Evolutionary conservation across 371 early-diverging fungal species (phyloP).

Genomic region (Mucor racemosus): DNA sequence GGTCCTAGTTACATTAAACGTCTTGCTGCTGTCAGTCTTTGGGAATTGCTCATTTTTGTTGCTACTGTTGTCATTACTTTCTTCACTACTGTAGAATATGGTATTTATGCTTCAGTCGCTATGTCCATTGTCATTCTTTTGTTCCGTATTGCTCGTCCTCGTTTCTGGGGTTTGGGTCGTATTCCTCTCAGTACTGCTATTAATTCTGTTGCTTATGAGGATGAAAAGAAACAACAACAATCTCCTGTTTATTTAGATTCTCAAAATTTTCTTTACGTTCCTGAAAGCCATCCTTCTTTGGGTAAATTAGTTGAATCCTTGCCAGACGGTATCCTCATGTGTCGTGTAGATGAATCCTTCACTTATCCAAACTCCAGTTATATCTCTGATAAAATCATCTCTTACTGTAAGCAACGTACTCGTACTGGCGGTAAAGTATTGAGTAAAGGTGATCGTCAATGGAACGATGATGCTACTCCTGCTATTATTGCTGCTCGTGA

Average conservation of each 20-base stretch:
- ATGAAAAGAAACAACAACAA: slow-evolving; percentile 7
- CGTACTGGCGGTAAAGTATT: slow-evolving; percentile 26
- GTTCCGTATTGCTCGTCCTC: slow-evolving; percentile 74
- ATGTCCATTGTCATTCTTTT: slow-evolving; percentile 69
- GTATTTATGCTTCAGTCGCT: slow-evolving; percentile 69
- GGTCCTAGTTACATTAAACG: slow-evolving; percentile 41
- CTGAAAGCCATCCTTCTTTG: slow-evolving; percentile 45
- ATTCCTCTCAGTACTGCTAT: slow-evolving; percentile 30
- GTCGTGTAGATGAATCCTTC: slow-evolving; percentile 65
- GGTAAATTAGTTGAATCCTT: slow-evolving; percentile 41
- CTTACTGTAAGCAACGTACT: slow-evolving; percentile 40
- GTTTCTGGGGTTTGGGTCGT: slow-evolving; percentile 50
- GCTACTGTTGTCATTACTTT: slow-evolving; percentile 66
- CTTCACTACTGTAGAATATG: slow-evolving; percentile 73
- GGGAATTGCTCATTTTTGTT: slow-evolving; percentile 57
- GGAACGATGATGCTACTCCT: slow-evolving; percentile 50
- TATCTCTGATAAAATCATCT: slow-evolving; percentile 49
- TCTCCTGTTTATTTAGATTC: neutral
- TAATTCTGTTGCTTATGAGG: slow-evolving; percentile 4
- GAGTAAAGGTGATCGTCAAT: slow-evolving; percentile 46
- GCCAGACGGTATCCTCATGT: slow-evolving; percentile 63
- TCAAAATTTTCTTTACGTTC: slow-evolving; percentile 47
- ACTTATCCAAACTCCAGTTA: slow-evolving; percentile 72
- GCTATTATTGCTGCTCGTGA: slow-evolving; percentile 27
- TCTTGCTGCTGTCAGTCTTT: slow-evolving; percentile 52